These are phyloP conservation scores for Fibroporia radiculosa DNA, from an alignment of 768 basidiomycete species.

Conservation along the genomic window DNA sequence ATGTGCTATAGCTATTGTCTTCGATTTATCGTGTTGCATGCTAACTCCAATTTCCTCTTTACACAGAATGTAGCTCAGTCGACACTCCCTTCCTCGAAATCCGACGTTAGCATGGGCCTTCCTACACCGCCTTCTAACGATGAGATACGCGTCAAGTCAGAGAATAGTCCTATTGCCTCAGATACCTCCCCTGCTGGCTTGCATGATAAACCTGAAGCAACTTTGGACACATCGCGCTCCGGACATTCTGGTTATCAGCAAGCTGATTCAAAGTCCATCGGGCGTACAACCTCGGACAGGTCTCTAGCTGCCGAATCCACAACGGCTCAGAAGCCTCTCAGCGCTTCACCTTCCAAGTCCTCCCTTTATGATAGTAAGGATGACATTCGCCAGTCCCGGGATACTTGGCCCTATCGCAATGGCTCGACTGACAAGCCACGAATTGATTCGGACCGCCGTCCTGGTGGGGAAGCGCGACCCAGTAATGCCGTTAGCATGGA, in stretches of 20 bases:
- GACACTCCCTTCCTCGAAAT: too few species aligned
- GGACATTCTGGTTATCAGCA: too few species aligned
- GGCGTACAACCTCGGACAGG: constrained; percentile 1
- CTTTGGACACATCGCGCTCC: too few species aligned
- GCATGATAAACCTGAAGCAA: too few species aligned
- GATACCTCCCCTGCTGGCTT: too few species aligned
- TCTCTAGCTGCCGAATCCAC: neutral
- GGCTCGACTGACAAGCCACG: constrained; percentile 19
- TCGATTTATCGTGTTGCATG: neutral
- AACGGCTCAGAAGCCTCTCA: constrained; percentile 17
- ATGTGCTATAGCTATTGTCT: constrained; percentile 1
- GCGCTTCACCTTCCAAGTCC: constrained; percentile 17
- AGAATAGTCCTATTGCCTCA: too few species aligned
- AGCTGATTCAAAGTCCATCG: too few species aligned
- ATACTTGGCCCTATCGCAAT: constrained; percentile 16
- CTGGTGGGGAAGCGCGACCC: constrained; percentile 2
- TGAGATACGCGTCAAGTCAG: too few species aligned
- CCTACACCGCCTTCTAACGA: too few species aligned
- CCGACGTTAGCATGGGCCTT: too few species aligned
- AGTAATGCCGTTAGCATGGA: constrained; percentile 1
- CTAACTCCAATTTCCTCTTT: neutral
- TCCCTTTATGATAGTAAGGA: constrained; percentile 19
- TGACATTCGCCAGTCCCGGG: constrained; percentile 16
- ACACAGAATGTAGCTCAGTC: neutral
- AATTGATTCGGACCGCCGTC: constrained; percentile 7